Conservation (phyloP, 768 basidiomycete species). For the Amanita muscaria region DNA sequence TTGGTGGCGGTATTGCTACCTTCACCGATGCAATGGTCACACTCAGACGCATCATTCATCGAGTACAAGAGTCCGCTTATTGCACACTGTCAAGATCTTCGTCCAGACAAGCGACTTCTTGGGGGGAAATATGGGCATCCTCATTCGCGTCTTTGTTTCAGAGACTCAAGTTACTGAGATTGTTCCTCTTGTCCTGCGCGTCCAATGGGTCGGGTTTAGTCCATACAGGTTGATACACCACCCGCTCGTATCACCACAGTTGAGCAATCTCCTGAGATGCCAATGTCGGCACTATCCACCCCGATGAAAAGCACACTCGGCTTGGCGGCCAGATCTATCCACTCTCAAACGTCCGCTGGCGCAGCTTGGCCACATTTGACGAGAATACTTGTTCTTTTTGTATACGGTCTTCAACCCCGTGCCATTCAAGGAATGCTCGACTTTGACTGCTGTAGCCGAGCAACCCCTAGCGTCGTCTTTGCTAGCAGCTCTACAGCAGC, state of each 20-base stretch:
- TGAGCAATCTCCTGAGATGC: slow-evolving; percentile 14
- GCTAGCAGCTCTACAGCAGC: slow-evolving; percentile 86
- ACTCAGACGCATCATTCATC: slow-evolving; percentile 98
- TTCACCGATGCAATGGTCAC: slow-evolving; percentile 99
- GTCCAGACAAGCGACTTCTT: slow-evolving; percentile 98
- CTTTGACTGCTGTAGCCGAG: slow-evolving; percentile 96
- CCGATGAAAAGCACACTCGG: slow-evolving; percentile 75
- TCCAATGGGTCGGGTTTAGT: slow-evolving; percentile 35
- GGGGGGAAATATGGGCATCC: slow-evolving; percentile 93
- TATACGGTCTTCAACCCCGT: slow-evolving; percentile 97
- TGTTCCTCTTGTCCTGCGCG: slow-evolving; percentile 93
- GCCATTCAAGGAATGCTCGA: slow-evolving; percentile 96
- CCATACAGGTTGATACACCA: slow-evolving; percentile 30
- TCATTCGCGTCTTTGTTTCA: slow-evolving; percentile 94
- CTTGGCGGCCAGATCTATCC: slow-evolving; percentile 84
- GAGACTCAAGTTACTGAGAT: slow-evolving; percentile 99
- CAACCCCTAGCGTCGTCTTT: slow-evolving; percentile 92
- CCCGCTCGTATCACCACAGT: slow-evolving; percentile 28
- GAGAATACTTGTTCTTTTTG: slow-evolving; percentile 90
- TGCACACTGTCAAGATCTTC: slow-evolving; percentile 84
- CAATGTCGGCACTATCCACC: slow-evolving; percentile 63
- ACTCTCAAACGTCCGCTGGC: slow-evolving; percentile 52
- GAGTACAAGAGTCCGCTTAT: slow-evolving; percentile 85
- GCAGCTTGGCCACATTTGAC: slow-evolving; percentile 73
- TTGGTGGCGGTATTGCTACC: slow-evolving; percentile 99